Percentiles rank a stretch among this genome's conserved stretches.
phyloP scores from a whole-genome alignment of 257 asterid species.

The Schizonepeta tenuifolia region DNA sequence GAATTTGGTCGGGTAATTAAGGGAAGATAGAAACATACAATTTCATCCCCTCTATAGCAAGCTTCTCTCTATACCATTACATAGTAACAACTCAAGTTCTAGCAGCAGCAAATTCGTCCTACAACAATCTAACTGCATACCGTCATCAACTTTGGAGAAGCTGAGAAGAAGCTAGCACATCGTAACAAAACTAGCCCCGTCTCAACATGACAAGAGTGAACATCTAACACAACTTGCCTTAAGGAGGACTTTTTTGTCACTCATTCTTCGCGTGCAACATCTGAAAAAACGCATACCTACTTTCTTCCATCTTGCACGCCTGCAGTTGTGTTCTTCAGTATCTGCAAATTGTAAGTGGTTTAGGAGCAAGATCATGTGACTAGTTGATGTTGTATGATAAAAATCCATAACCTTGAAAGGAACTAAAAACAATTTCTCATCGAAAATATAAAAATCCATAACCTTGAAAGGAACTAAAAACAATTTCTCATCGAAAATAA shows the following conservation, averaged over 20 bases:
- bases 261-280: not conserved
- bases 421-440: not conserved
- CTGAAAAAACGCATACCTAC: slow-evolving; percentile 6
- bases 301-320: slow-evolving; percentile 48
- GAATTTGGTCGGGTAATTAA: not conserved
- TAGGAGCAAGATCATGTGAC: not conserved
- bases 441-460: not conserved
- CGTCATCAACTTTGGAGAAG: not conserved
- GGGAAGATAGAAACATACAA: slow-evolving; percentile 3
- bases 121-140: slow-evolving; percentile 8
- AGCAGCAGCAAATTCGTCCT: slow-evolving; percentile 4
- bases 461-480: not conserved
- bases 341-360: slow-evolving; percentile 35
- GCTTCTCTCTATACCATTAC: slow-evolving; percentile 7
- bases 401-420: not conserved
- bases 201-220: not conserved
- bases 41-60: slow-evolving; percentile 13
- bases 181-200: not conserved
- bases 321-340: slow-evolving; percentile 56
- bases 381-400: no score
- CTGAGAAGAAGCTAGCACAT: not conserved
- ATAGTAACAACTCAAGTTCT: not conserved
- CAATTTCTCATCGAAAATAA: not conserved
- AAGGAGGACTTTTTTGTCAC: not conserved
- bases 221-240: not conserved